Conservation (phyloP, 2,329 filamentous ascomycete species). For the Colletotrichum salicis region DNA sequence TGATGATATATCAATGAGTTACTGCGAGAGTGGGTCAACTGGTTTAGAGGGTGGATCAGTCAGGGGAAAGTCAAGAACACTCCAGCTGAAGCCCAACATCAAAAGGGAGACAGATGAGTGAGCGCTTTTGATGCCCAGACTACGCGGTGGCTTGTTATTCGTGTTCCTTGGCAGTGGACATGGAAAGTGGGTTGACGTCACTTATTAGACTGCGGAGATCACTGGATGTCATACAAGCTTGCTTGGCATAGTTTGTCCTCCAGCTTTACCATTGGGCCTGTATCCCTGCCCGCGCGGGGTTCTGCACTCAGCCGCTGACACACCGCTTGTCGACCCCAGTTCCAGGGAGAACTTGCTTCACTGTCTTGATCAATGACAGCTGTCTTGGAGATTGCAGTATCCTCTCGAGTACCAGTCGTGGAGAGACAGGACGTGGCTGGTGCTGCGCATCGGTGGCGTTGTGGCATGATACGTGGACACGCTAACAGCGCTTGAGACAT, state of each 20-base stretch:
- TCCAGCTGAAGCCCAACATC: neutral
- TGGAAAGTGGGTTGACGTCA: constrained; percentile 17
- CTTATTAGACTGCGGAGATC: neutral
- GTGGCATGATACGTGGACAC: neutral
- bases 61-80: neutral
- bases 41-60: neutral
- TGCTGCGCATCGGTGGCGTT: neutral
- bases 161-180: constrained; percentile 10
- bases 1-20: constrained; percentile 3
- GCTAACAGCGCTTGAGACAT: neutral
- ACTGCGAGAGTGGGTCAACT: neutral
- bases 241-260: neutral
- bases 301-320: constrained; percentile 19
- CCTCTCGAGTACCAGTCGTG: neutral
- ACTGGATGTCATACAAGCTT: neutral
- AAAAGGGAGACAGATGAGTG: neutral
- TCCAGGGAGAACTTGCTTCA: neutral
- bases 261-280: neutral
- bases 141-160: neutral
- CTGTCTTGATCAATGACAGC: neutral
- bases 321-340: constrained; percentile 13
- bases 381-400: neutral
- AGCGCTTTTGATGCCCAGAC: constrained; percentile 14
- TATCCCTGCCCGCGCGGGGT: constrained; percentile 15
- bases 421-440: neutral